Base-by-base conservation (phyloP, 345 rosid genomes). In the Ricinus communis region DNA sequence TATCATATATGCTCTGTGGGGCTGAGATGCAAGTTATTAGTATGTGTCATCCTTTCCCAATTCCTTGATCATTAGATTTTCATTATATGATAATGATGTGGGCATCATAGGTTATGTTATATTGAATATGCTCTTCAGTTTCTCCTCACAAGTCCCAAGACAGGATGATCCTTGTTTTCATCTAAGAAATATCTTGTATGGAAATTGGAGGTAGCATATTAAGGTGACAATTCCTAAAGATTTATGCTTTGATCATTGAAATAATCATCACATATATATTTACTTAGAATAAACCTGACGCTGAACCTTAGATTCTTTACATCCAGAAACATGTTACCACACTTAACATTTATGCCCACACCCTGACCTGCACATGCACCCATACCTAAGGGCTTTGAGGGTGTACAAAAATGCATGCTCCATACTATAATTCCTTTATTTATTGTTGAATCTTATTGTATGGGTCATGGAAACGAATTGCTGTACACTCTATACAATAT, bases 81-180 rank as follows among this genome's bases (percentile, higher is more conserved):
- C 53, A 63, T 21, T 50, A n/a, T 9, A 38, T 58, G 46, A n/a
- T n/a, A n/a, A n/a, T n/a, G n/a, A n/a, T n/a, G n/a, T n/a, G n/a
- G n/a, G n/a, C n/a, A n/a, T n/a, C n/a, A n/a, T n/a, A n/a, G n/a
- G n/a, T n/a, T n/a, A 31, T 27, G 13, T 46, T 51, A n/a, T 31
- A n/a, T 47, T 19, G 62, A 18, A 61, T 61, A 69, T 58, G 75
- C 67, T 69, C 50, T 56, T 53, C 2, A 30, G 55, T 58, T 69
- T 76, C 46, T 49, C 65, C 75, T 25, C 69, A 47, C 62, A 64
- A 59, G 49, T 43, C 31, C 62, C 19, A 21, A 27, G 49, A 22
- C 19, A 1, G 30, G 50, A 54, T 33, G 5, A 40, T 45, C 47
- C 0, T 55, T 6, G 51, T 73, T 27, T 18, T 14, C 12, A 47